phyloP scores from a whole-genome alignment of 2,329 filamentous ascomycete genomes.

The Colletotrichum tropicicola region DNA sequence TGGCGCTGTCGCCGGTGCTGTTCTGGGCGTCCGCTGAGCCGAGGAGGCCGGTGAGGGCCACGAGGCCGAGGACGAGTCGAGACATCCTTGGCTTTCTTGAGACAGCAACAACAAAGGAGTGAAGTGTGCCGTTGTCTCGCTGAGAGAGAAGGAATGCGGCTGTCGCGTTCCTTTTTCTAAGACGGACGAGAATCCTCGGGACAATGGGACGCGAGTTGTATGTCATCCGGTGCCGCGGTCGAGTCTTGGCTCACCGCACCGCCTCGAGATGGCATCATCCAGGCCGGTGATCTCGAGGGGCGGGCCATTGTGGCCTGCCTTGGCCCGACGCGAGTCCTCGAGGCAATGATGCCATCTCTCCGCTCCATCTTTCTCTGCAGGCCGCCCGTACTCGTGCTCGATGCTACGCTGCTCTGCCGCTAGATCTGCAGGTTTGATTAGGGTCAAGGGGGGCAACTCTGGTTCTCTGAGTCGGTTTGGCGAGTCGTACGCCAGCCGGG shows the following conservation, averaged over 20 bases:
- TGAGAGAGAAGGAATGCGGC: background rate
- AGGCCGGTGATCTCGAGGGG: background rate
- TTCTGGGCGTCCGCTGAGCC: slow-evolving; percentile 20
- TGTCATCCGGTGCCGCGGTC: background rate
- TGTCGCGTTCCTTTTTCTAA: slow-evolving; percentile 1
- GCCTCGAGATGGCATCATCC: slow-evolving; percentile 22
- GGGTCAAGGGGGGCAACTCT: background rate
- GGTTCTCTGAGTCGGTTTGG: background rate
- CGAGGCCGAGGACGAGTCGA: slow-evolving; percentile 17
- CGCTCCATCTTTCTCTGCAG: slow-evolving; percentile 12
- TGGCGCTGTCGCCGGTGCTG: slow-evolving; percentile 24
- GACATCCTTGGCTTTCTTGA: slow-evolving; percentile 18
- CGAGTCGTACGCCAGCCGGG: background rate
- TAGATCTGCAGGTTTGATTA: slow-evolving; percentile 20
- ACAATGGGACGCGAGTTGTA: background rate
- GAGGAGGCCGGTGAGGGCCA: slow-evolving; percentile 26
- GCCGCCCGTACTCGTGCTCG: background rate
- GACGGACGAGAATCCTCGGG: background rate
- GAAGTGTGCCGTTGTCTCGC: background rate
- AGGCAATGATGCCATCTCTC: slow-evolving; percentile 10
- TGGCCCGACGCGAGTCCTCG: slow-evolving; percentile 1
- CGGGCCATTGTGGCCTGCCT: background rate
- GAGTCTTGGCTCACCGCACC: background rate
- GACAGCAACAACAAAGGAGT: background rate
- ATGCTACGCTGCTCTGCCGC: slow-evolving; percentile 20